A percentile compares a stretch with the other conserved stretches of the same genome.
phyloP scores from a whole-genome alignment of 2,329 filamentous ascomycete species.

The Teratosphaeria nubilosa region DNA sequence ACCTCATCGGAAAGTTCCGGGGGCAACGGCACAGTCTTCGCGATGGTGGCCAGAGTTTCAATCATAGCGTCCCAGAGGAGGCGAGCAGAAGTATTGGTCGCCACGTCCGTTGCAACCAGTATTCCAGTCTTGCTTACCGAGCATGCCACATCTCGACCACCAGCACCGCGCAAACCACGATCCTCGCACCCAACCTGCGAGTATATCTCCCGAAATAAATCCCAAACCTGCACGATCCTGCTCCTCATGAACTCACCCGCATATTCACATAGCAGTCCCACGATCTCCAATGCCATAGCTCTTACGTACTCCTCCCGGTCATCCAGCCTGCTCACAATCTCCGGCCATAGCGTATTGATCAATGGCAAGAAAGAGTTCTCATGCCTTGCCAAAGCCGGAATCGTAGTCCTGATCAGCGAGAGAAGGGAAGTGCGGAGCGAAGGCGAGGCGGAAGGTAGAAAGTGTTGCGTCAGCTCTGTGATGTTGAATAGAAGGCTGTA shows the following conservation, averaged over 20 bases:
- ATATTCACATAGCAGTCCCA: constrained; percentile 57
- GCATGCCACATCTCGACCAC: constrained; percentile 11
- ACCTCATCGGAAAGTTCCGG: constrained; percentile 64
- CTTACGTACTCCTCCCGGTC: constrained; percentile 60
- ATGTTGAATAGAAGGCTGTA: constrained; percentile 77
- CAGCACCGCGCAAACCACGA: background rate
- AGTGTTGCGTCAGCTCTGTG: constrained; percentile 74
- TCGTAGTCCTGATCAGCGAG: constrained; percentile 61
- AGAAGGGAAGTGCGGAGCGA: constrained; percentile 70
- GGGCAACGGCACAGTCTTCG: constrained; percentile 52
- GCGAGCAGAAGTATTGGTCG: constrained; percentile 42
- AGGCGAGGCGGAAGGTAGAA: constrained; percentile 76
- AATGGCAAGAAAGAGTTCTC: constrained; percentile 80
- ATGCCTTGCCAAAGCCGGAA: constrained; percentile 61
- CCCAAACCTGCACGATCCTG: constrained; percentile 66
- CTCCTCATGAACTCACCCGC: constrained; percentile 74
- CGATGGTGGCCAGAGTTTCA: constrained; percentile 49
- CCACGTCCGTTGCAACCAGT: constrained; percentile 25
- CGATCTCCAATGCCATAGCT: constrained; percentile 57
- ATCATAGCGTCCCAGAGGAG: constrained; percentile 57
- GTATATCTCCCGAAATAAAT: constrained; percentile 18
- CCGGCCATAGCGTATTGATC: constrained; percentile 84
- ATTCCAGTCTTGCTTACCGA: constrained; percentile 23
- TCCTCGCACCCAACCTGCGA: background rate
- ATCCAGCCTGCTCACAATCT: constrained; percentile 57